Evolutionary conservation across 2,329 filamentous ascomycete genomes (phyloP), one percentile per base, ranked within the genome.

Genomic region (Coniochaeta sp.): DNA sequence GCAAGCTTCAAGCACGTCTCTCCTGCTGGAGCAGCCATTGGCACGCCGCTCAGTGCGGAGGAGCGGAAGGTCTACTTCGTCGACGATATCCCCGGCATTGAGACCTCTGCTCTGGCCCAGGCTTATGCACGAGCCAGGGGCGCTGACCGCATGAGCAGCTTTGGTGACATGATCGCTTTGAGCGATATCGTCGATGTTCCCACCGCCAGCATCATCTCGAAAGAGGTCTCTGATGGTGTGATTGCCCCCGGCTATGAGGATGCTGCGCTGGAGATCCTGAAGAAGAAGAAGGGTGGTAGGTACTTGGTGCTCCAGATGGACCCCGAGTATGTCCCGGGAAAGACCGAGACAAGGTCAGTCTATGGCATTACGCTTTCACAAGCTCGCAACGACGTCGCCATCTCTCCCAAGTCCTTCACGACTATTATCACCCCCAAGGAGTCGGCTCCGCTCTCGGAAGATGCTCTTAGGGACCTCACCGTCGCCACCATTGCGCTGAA

Each of bases 1-100:
- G 93, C 95, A 64, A 96, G 91, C 74, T 99, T 99, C 87, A 99
- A 97, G 86, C 95, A 99, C 74, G 95, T 98, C 64, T 99, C 95
- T 10, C 95, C 95, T 22, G 95, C 95, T 50, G 95, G 95, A 71
- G 95, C 93, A 61, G 93, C 95, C 66, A 95, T 99, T 70, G 95
- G 93, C 66, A 87, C 95, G 7, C 91, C 92, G 24, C 83, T 99
- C 65, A 91, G 81, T 65, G 86, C 90, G 44, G 89, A 90, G 58
- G 95, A 99, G 84, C 89, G 90, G 76, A 96, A 96, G 79, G 95
- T 97, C 59, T 99, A 96, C 82, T 97, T 99, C 82, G 95, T 99
- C 61, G 91, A 96, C 71, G 95, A 97, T 72, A 96, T 99, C 69
- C 84, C 87, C 62, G 93, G 91, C 59, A 87, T 99, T 64, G 91